Conservation (phyloP, 2,329 filamentous ascomycete genomes). For the Conoideocrella luteorostrata region DNA sequence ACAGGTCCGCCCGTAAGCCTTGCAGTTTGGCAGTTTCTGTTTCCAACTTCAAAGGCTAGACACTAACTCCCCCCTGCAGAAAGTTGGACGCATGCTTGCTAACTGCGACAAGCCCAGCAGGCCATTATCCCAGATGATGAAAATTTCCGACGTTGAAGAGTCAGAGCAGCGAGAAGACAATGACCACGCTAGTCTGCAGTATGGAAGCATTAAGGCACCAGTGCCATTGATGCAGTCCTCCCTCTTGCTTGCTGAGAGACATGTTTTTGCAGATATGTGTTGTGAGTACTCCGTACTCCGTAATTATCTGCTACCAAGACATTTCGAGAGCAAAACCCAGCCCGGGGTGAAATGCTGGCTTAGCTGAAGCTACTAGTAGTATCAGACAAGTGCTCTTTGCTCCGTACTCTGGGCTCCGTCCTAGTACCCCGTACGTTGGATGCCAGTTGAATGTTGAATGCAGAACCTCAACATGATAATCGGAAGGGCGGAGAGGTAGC, state of each 20-base stretch:
- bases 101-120: too few relatives aligned
- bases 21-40: neutral
- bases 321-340: too few relatives aligned
- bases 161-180: too few relatives aligned
- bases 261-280: slow-evolving; percentile 4
- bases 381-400: too few relatives aligned
- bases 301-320: neutral
- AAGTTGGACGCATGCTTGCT: too few relatives aligned
- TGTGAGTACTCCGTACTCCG: neutral
- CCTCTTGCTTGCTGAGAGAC: neutral
- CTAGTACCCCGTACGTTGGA: too few relatives aligned
- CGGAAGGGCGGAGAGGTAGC: neutral
- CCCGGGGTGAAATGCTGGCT: neutral
- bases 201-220: neutral
- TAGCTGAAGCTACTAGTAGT: neutral
- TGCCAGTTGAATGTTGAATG: too few relatives aligned
- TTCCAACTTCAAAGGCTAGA: neutral
- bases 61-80: slow-evolving; percentile 1
- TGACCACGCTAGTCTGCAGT: too few relatives aligned
- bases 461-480: slow-evolving; percentile 1
- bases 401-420: too few relatives aligned
- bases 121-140: too few relatives aligned
- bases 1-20: neutral
- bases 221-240: neutral
- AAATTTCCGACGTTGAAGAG: too few relatives aligned